Percentiles rank a stretch among this genome's conserved stretches.
phyloP scores from a whole-genome alignment of 148 eudicot genomes.

The Limonium bicolor region DNA sequence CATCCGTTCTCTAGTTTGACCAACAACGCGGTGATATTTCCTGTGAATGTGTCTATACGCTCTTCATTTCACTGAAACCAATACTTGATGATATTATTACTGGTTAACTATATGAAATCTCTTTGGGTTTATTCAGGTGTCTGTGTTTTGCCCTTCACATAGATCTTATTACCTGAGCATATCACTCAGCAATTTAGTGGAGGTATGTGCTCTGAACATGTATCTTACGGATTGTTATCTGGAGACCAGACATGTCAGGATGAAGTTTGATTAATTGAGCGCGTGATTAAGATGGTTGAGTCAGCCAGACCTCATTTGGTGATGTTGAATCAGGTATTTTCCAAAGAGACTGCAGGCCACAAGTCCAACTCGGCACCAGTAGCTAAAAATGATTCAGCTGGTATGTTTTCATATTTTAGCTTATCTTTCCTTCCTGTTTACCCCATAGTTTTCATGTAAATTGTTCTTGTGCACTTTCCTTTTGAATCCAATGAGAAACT shows the following conservation, averaged over 20 bases:
- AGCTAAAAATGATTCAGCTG: constrained; percentile 3
- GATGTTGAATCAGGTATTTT: neutral
- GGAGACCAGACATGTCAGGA: too few species aligned
- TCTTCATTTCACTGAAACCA: too few species aligned
- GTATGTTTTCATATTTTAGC: neutral
- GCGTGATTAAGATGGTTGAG: too few species aligned
- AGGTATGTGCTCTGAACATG: constrained; percentile 42
- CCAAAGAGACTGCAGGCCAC: constrained; percentile 3
- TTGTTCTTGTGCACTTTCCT: too few species aligned
- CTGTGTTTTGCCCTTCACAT: constrained; percentile 42
- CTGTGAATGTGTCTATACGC: too few species aligned
- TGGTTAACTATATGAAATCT: constrained; percentile 8
- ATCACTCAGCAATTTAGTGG: constrained; percentile 41
- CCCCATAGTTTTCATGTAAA: neutral
- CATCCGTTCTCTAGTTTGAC: neutral
- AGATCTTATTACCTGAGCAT: constrained; percentile 54
- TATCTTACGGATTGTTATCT: too few species aligned
- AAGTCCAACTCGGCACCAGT: neutral
- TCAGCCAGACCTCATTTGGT: too few species aligned
- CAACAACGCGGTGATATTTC: too few species aligned
- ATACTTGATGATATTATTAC: neutral
- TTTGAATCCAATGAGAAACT: too few species aligned
- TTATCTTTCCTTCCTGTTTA: neutral
- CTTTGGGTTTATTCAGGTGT: constrained; percentile 35
- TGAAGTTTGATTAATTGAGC: too few species aligned